Percentiles rank a stretch among this genome's conserved stretches.
Evolutionary conservation across 2,329 filamentous ascomycete species (phyloP).

Genomic region (Arthrinium phaeospermum): DNA sequence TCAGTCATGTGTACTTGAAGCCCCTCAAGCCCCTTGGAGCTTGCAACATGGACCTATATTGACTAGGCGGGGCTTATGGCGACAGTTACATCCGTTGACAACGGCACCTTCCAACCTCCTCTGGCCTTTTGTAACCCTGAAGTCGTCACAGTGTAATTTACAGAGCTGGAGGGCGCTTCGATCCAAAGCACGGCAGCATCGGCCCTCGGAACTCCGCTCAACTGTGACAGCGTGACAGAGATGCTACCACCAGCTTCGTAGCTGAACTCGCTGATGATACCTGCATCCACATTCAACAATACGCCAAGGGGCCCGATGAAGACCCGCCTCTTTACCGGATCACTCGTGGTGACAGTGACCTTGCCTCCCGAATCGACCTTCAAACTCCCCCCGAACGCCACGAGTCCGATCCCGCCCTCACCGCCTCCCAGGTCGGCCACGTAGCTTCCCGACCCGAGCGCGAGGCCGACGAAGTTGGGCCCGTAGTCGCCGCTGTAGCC

Average conservation of each 20-base stretch:
- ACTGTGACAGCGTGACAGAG: conserved; percentile 39
- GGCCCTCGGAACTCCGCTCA: conserved; percentile 35
- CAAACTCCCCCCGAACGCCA: conserved; percentile 35
- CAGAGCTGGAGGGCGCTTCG: conserved; percentile 36
- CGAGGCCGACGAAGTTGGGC: conserved; percentile 57
- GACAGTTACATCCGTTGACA: conserved; percentile 25
- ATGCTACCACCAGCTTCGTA: conserved; percentile 38
- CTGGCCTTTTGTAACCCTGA: conserved; percentile 30
- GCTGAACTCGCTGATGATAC: conserved; percentile 45
- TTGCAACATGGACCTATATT: neutral
- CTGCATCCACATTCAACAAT: conserved; percentile 48
- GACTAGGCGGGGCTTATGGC: neutral
- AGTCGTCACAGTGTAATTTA: conserved; percentile 33
- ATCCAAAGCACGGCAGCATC: conserved; percentile 42
- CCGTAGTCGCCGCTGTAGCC: conserved; percentile 64
- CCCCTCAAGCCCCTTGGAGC: neutral
- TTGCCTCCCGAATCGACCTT: conserved; percentile 25
- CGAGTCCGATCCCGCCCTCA: conserved; percentile 50
- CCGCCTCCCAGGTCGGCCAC: conserved; percentile 41
- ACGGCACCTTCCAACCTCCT: conserved; percentile 37
- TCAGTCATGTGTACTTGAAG: neutral
- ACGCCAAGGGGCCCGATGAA: conserved; percentile 55
- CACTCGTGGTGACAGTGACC: conserved; percentile 47
- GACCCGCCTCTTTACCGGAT: conserved; percentile 52
- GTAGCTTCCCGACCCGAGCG: conserved; percentile 56